Evolutionary conservation across 2,329 filamentous ascomycete genomes (phyloP), one percentile per base, ranked within the genome.

Genomic region (Aspergillus ibericus): DNA sequence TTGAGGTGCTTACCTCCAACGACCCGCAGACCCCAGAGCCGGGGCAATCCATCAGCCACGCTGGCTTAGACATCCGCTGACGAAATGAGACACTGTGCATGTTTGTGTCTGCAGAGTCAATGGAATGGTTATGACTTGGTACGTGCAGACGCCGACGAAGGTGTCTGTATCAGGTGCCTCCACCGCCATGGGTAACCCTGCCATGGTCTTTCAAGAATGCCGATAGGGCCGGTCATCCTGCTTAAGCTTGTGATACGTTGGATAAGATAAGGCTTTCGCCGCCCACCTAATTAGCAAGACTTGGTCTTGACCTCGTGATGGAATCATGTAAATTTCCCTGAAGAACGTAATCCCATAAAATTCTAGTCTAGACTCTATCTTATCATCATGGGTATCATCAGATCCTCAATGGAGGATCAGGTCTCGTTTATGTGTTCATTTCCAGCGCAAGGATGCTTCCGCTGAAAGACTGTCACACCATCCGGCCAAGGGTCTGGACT

Each of bases 361-460:
- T 32, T 42, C 44, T 48, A 48, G 25, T 48, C 44, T 48, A 48
- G 44, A 16, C 44, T 47, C 44, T 48, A 48, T 48, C 22, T 18
- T 48, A 48, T 48, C 44, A 25, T 48, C 44, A 29, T 48, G 44
- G 44, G 44, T 48, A 48, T 48, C 44, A 48, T 48, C 44, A 29
- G 25, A 48, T 48, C 44, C 44, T 48, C 25, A n/a, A 10, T 48
- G 15, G n/a, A 29, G 44, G 44, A 48, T 32, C 42, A 48, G 7
- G 18, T 16, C n/a, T 48, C 44, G 27, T 9, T 48, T 32, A 12
- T 29, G n/a, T 15, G 9, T 32, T 29, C 25, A 6, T 32, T 32
- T 5, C 22, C 12, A 12, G n/a, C 4, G 16, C 5, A 29, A 16
- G 27, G 16, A 8, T 16, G 27, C 25, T 48, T 32, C 8, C 9